phyloP scores from a whole-genome alignment of 192 early-diverging fungal species.

The Backusella psychrophila region DNA sequence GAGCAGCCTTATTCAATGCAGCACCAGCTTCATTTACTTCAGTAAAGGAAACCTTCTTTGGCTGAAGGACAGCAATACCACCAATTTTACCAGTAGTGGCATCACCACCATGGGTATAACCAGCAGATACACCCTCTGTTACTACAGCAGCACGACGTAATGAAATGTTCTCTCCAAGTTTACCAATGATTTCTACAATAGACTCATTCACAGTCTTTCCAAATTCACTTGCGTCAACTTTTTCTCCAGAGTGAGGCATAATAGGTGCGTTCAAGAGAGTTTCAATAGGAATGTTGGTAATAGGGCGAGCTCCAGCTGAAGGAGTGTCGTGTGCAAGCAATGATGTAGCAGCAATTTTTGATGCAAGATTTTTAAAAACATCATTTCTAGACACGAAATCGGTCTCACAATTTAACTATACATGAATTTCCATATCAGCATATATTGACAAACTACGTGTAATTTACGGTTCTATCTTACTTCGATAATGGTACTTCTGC shows the following conservation, averaged over 20 bases:
- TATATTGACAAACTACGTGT: not conserved
- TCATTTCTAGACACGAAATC: conserved; percentile 92
- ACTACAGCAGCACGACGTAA: conserved; percentile 67
- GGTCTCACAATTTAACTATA: conserved; percentile 87
- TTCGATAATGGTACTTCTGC: conserved; percentile 65
- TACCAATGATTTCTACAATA: conserved; percentile 76
- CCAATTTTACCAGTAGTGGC: conserved; percentile 74
- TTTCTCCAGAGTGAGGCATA: conserved; percentile 42
- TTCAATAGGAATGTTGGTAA: conserved; percentile 38
- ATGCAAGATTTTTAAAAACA: conserved; percentile 73
- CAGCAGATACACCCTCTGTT: conserved; percentile 37
- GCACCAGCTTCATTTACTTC: conserved; percentile 14
- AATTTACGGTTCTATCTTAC: conserved; percentile 32
- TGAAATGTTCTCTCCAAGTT: conserved; percentile 87
- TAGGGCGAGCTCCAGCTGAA: conserved; percentile 18
- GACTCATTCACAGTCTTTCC: conserved; percentile 55
- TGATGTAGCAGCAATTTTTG: conserved; percentile 55
- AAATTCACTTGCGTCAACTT: conserved; percentile 12
- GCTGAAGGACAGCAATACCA: conserved; percentile 67
- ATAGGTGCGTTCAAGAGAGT: conserved; percentile 48
- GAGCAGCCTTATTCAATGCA: conserved; percentile 55
- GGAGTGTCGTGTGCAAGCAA: conserved; percentile 38
- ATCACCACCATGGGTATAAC: conserved; percentile 76
- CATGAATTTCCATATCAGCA: not conserved
- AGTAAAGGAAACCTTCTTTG: conserved; percentile 23